phyloP scores from a whole-genome alignment of 257 asterid genomes.

The Craterostigma plantagineum region DNA sequence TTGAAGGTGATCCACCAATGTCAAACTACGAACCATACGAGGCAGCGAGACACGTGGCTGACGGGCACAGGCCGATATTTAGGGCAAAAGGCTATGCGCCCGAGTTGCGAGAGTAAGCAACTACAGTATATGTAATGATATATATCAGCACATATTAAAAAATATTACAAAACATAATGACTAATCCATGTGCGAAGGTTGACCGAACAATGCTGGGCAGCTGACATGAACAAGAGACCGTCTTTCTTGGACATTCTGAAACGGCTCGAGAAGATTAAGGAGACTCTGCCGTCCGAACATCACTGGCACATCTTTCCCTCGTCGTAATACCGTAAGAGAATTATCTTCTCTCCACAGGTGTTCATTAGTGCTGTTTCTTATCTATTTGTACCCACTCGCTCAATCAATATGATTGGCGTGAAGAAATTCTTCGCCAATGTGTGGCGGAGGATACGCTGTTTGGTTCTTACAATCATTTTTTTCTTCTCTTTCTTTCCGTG shows the following conservation, averaged over 20 bases:
- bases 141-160: no score
- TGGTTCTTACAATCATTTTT: no score
- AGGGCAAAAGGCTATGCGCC: slow-evolving; percentile 43
- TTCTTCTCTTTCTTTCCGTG: no score
- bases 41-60: slow-evolving; percentile 77
- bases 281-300: slow-evolving; percentile 29
- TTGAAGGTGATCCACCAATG: slow-evolving; percentile 93
- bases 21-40: slow-evolving; percentile 73
- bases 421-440: no score
- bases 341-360: no score
- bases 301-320: slow-evolving; percentile 53
- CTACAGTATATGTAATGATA: no score
- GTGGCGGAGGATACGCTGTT: no score
- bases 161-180: no score
- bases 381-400: no score
- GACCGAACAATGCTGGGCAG: slow-evolving; percentile 62
- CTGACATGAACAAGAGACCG: slow-evolving; percentile 73
- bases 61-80: slow-evolving; percentile 78
- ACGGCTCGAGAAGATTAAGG: slow-evolving; percentile 61
- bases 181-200: slow-evolving; percentile 16
- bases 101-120: slow-evolving; percentile 79
- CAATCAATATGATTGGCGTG: no score
- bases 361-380: no score
- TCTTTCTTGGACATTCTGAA: slow-evolving; percentile 70
- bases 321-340: not conserved